phyloP scores from a whole-genome alignment of 345 rosid genomes.

The Carallia pectinifolia region DNA sequence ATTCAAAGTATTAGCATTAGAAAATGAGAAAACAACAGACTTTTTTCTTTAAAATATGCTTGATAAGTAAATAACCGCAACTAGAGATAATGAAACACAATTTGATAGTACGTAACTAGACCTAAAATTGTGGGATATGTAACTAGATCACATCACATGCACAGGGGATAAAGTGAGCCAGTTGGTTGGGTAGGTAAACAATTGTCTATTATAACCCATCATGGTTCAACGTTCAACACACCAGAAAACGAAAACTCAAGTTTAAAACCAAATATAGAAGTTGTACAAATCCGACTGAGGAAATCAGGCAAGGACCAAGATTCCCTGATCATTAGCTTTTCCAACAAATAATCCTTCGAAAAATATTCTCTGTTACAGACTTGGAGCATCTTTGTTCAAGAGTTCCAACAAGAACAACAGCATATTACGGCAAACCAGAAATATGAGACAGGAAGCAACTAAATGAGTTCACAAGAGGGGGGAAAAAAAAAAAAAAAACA shows the following conservation, averaged over 20 bases:
- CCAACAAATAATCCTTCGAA: too few species aligned
- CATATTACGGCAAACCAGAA: not conserved
- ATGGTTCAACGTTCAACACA: not conserved
- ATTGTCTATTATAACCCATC: not conserved
- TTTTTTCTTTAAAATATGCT: too few species aligned
- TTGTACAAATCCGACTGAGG: too few species aligned
- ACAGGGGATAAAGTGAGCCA: too few species aligned
- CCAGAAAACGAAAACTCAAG: not conserved
- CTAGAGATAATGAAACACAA: too few species aligned
- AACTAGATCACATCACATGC: too few species aligned
- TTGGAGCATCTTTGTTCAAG: not conserved
- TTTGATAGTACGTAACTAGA: too few species aligned
- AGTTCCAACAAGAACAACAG: not conserved
- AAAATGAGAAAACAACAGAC: too few species aligned
- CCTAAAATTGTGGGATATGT: too few species aligned
- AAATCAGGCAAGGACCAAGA: not conserved
- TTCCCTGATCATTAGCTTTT: not conserved
- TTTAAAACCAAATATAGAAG: not conserved
- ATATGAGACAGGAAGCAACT: not conserved
- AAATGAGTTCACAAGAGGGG: not conserved
- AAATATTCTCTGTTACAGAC: not conserved
- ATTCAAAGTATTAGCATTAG: too few species aligned
- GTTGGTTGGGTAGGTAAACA: too few species aligned
- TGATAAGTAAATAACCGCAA: too few species aligned
- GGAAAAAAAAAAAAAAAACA: constrained; percentile 1